Evolutionary conservation across 306 rosid genomes (phyloP).

Genomic region (Argentina anserina): DNA sequence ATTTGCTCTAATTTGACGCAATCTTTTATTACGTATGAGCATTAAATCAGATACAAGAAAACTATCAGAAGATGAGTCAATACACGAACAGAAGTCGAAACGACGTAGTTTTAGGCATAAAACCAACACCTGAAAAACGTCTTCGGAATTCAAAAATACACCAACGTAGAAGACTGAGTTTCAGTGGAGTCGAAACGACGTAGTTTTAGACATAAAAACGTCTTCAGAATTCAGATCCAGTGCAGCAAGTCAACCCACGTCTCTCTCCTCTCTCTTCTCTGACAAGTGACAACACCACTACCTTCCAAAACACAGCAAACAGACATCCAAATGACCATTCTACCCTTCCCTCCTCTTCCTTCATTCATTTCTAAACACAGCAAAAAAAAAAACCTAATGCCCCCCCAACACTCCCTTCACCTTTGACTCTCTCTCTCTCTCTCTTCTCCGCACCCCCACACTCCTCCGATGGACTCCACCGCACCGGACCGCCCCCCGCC

Average conservation of each 20-base stretch:
- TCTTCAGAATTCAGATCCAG: slow-evolving; percentile 25
- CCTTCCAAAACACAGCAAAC: slow-evolving; percentile 17
- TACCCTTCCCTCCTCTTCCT: slow-evolving; percentile 37
- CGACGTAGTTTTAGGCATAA: too few species aligned
- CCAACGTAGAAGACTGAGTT: too few species aligned
- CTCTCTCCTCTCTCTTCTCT: slow-evolving; percentile 19
- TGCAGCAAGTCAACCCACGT: slow-evolving; percentile 38
- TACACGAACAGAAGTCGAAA: too few species aligned
- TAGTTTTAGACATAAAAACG: not conserved
- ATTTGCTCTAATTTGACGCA: too few species aligned
- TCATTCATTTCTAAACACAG: slow-evolving; percentile 11
- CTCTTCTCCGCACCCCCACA: not conserved
- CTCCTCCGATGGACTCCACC: slow-evolving; percentile 41
- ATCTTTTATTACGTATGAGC: too few species aligned
- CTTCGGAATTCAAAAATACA: too few species aligned
- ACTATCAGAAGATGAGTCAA: too few species aligned
- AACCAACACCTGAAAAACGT: too few species aligned
- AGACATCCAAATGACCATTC: slow-evolving; percentile 35
- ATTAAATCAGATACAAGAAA: too few species aligned
- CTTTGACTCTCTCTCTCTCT: not conserved
- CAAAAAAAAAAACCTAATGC: too few species aligned
- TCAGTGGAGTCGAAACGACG: too few species aligned
- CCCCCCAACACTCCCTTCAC: not conserved
- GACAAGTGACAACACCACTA: slow-evolving; percentile 15
- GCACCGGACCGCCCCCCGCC: slow-evolving; percentile 31